Conservation (phyloP, 2,329 filamentous ascomycete species). For the Sphaerulina populicola region DNA sequence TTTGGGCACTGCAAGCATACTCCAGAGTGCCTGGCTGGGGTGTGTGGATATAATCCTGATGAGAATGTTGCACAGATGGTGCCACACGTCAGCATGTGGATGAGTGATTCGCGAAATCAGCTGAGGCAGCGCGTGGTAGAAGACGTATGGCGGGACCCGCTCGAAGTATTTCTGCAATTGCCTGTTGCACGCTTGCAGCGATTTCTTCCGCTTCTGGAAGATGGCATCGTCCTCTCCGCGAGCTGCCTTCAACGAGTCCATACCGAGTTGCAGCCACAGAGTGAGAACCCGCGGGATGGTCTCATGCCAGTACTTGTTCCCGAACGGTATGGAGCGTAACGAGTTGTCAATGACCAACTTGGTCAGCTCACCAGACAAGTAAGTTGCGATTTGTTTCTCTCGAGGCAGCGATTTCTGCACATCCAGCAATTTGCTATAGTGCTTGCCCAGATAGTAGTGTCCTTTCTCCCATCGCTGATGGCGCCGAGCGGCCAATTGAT, state of each 20-base stretch:
- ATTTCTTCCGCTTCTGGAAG: constrained; percentile 49
- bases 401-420: constrained; percentile 70
- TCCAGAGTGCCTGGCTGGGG: constrained; percentile 88
- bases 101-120: constrained; percentile 95
- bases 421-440: constrained; percentile 94
- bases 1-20: constrained; percentile 76
- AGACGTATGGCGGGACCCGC: constrained; percentile 64
- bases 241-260: constrained; percentile 47
- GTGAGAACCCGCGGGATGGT: constrained; percentile 86
- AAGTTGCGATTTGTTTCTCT: constrained; percentile 55
- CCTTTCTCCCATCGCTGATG: constrained; percentile 80
- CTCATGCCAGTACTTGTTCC: constrained; percentile 93
- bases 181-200: constrained; percentile 60
- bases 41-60: constrained; percentile 77
- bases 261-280: constrained; percentile 86
- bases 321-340: constrained; percentile 73
- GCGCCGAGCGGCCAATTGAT: constrained; percentile 69
- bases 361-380: constrained; percentile 68
- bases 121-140: constrained; percentile 79
- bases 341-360: constrained; percentile 93
- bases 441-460: constrained; percentile 91
- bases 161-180: constrained; percentile 72
- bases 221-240: constrained; percentile 41
- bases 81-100: constrained; percentile 67
- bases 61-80: constrained; percentile 69